Base-by-base conservation (phyloP, 192 early-diverging fungal genomes). In the Lunasporangiospora selenospora region DNA sequence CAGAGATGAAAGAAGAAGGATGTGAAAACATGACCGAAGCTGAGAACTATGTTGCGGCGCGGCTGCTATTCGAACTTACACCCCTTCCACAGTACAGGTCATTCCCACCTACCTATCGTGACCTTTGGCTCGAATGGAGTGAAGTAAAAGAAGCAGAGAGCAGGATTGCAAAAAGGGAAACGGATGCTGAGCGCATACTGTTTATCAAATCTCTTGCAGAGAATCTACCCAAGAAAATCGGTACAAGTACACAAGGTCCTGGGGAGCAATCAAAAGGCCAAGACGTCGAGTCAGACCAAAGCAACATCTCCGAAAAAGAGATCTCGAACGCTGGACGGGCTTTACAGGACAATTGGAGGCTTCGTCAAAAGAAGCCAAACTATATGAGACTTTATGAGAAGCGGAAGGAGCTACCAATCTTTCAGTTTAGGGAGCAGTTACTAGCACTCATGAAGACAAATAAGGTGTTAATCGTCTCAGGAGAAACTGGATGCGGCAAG, bases 401-500 rank as follows among this genome's bases (percentile, higher is more conserved):
- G 30, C 76, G 92, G 30, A 67, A 80, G 40, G 75, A 79, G 1
- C 67, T 94, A 16, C 92, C 92, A 0, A 88, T 89, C 3, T 83
- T 53, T 51, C 62, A 65, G 9, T 89, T 81, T 58, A 75, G 83
- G 15, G 75, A 90, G 9, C 59, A 85, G 8, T 82, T 94, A 16
- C 33, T 88, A 43, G 39, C 79, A 2, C 27, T 80, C 3, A 33
- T 92, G 36, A 24, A 59, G 24, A 31, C 43, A 9, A 45, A 89
- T 55, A 87, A 85, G 54, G 88, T 93, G 1, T 58, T 93, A 9
- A 81, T 93, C 43, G 73, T 93, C 9, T 92, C 85, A 36, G 92
- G 92, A n/a, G 92, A 90, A 61, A 93, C 92, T 4, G 91, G 91
- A 75, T 77, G 75, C 50, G 85, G 86, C 58, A 91, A 88, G 71